phyloP scores from a whole-genome alignment of 768 basidiomycete species.

The Dentipellis fragilis region DNA sequence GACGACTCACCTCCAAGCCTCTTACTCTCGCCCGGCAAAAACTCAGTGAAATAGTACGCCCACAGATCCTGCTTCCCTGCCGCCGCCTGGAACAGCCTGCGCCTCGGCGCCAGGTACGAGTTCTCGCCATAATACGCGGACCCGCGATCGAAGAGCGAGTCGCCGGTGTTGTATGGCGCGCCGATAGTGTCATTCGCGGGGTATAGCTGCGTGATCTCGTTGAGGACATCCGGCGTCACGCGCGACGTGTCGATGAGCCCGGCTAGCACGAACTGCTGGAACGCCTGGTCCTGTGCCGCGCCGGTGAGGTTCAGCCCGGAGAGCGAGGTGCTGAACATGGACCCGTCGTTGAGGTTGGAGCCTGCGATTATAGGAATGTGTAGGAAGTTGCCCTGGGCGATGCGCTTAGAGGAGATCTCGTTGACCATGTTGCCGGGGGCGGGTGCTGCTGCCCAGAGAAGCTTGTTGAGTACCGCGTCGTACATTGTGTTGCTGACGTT shows the following conservation, averaged over 20 bases:
- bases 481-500: conserved; percentile 40
- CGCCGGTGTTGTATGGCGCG: conserved; percentile 46
- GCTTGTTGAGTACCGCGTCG: conserved; percentile 31
- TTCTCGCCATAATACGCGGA: conserved; percentile 48
- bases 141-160: conserved; percentile 47
- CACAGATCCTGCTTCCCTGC: conserved; percentile 38
- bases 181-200: conserved; percentile 35
- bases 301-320: conserved; percentile 29
- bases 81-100: conserved; percentile 40
- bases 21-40: conserved; percentile 43
- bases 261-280: conserved; percentile 37
- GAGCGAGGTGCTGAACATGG: conserved; percentile 30
- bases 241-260: conserved; percentile 45
- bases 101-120: conserved; percentile 42
- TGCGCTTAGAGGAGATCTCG: conserved; percentile 31
- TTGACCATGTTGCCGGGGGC: conserved; percentile 36
- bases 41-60: conserved; percentile 48
- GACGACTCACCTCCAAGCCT: conserved; percentile 34
- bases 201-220: conserved; percentile 29
- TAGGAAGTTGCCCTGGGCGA: conserved; percentile 34
- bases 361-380: conserved; percentile 42
- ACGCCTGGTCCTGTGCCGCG: conserved; percentile 30
- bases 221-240: conserved; percentile 29
- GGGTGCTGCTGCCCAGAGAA: conserved; percentile 47
- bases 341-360: conserved; percentile 48